Base-by-base conservation (phyloP, 768 basidiomycete species). In the Russula brevipes region DNA sequence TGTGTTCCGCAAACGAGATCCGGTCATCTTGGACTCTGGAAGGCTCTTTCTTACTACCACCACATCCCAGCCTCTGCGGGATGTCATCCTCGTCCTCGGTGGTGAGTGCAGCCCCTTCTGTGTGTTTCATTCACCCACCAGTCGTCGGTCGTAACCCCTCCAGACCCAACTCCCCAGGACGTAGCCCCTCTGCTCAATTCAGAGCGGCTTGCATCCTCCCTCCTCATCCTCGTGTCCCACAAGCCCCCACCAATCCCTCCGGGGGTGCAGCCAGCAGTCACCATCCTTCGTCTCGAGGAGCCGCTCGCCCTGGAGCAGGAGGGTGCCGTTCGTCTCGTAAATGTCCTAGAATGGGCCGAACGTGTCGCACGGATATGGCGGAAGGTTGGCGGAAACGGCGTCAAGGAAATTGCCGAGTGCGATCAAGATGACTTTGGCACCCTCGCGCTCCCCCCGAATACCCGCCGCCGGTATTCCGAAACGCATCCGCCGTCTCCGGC, bases 291-390 rank as follows among this genome's bases (percentile, higher is more conserved):
- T 8, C 71, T 78, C 9, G 66, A 67, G 1, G 55, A 69, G 7
- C 77, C 77, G 1, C 65, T 79, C 2, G 72, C 70, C 9, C 64
- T 73, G 38, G 74, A 76, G 58, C 70, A 71, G 36, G 67, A 68
- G 12, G 73, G 74, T 19, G 73, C 76, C 3, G 62, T 75, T 8
- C 76, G 75, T 30, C 70, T 78, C 51, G 75, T 74, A 9, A 71
- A 72, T 46, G 68, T 74, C 1, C 68, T 79, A 11, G 76, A 75
- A n/a, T 77, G 76, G 74, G 78, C 76, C 0, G 76, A 77, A 61
- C 76, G 74, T 5, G 69, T 77, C 7, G 72, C 72, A 4, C 71
- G 74, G n/a, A 31, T 71, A 11, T 79, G 78, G 78, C 70, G 76
- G 4, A 71, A 70, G 45, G 55, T 69, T 31, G 72, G 73, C 44